These are phyloP conservation scores for Rhynchosporium graminicola DNA, from an alignment of 2,329 filamentous ascomycete species.

Conservation along the genomic window DNA sequence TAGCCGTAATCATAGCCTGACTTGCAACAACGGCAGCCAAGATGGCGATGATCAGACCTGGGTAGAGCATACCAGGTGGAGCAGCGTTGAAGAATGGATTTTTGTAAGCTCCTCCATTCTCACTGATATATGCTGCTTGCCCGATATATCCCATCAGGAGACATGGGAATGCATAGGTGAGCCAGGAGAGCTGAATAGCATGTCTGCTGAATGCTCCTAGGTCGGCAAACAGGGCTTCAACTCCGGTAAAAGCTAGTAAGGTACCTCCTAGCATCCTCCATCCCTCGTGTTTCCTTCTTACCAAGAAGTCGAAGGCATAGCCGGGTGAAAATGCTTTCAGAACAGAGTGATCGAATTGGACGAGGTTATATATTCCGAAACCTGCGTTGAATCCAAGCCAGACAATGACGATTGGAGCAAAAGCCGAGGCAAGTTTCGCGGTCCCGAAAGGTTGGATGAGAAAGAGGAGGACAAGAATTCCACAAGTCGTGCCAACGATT, in stretches of 20 bases:
- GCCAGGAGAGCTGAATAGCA: constrained; percentile 73
- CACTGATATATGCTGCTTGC: constrained; percentile 68
- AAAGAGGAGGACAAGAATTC: constrained; percentile 64
- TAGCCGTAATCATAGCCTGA: constrained; percentile 76
- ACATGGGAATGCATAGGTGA: constrained; percentile 67
- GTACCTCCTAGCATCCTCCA: constrained; percentile 69
- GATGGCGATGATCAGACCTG: constrained; percentile 67
- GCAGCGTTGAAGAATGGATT: constrained; percentile 76
- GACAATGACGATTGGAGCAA: constrained; percentile 67
- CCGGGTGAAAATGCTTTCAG: constrained; percentile 57
- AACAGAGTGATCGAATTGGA: constrained; percentile 52
- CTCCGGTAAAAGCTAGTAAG: constrained; percentile 71
- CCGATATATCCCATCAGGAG: constrained; percentile 52
- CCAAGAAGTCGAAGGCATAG: constrained; percentile 61
- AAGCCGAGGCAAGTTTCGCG: constrained; percentile 56
- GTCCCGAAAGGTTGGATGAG: constrained; percentile 65
- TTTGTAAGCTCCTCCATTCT: constrained; percentile 55
- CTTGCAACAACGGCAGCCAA: constrained; percentile 75
- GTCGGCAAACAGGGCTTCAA: constrained; percentile 76
- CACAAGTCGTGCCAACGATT: constrained; percentile 64
- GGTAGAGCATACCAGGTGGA: constrained; percentile 67
- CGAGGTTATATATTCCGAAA: constrained; percentile 65
- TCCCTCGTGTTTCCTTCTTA: constrained; percentile 56
- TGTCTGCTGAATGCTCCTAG: constrained; percentile 70
- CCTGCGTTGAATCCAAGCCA: constrained; percentile 65